Evolutionary conservation across 805 yeast species (phyloP), one percentile per base, ranked within the genome.

Genomic region (Candida fluviatilis): DNA sequence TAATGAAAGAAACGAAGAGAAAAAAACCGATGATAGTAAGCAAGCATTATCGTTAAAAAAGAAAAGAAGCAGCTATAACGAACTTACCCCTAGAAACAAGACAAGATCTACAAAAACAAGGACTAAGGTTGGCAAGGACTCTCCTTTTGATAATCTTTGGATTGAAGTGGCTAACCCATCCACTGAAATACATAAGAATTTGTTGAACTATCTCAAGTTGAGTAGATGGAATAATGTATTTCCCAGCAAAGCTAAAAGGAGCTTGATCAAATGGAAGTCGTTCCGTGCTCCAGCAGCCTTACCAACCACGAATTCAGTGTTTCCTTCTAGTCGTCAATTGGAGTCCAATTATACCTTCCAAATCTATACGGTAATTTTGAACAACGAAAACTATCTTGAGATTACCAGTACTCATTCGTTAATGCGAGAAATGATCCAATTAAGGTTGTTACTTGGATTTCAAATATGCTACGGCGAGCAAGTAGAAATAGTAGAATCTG

Each of bases 221-320:
- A 91, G 95, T 4, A 75, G 95, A 41, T 93, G 99, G 99, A 81
- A 81, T 39, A 88, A 84, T 59, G 95, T 89, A 1, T 87, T 87
- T 49, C 96, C 98, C 0, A 73, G 75, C 11, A 75, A 76, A 31
- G 78, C 82, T 12, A 78, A 74, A 37, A 68, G 85, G 38, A 76
- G 77, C 49, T 66, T 81, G 12, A 82, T 90, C 36, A 90, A 90
- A 54, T 93, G 99, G 99, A 76, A 87, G 37, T 90, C 98, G 0
- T 70, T 95, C 37, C 82, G 89, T 11, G 79, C 96, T 0, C 99
- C 99, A 0, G 97, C 98, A 0, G 83, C 95, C 5, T 66, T 93
- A 18, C 99, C 99, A 0, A 66, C 86, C 0, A 80, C 88, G 2
- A 80, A 95, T 0, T 77, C 84, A 2, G 71, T 82, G 7, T 90